Evolutionary conservation across 129 eudicot species (phyloP), one percentile per base, ranked within the genome.

Genomic region (Flaveria ramosissima): DNA sequence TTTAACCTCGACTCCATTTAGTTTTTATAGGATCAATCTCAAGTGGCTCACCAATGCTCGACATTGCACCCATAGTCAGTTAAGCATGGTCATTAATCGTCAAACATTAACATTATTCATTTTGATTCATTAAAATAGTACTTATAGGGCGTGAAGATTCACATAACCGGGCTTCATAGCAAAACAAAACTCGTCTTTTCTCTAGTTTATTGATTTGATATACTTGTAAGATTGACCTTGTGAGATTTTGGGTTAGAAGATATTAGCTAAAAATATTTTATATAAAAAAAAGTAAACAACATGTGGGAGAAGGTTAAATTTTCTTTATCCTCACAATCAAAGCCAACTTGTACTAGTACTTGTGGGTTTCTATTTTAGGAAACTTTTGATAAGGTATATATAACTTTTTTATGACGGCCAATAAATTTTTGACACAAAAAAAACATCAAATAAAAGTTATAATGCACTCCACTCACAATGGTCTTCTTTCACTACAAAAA

Each of bases 281-380:
- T 60, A 30, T 30, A 2, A 10, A 3, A 27, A 4, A 62, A 0
- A 62, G 15, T 12, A 26, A 27, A 30, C 6, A 63, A 63, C 69
- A 63, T 15, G 69, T 62, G 68, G 20, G n/a, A 11, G 19, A 63
- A 55, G 19, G 69, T 15, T 63, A 4, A 7, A 13, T 63, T 63
- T 30, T 63, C 46, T 63, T 63, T 32, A 63, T 63, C 46, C 21
- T 30, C 69, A 30, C 11, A 63, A 63, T 27, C 9, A 62, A 63
- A 63, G 69, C 69, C 69, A 63, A 15, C 1, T 63, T 16, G 68
- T 4, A 12, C 10, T 24, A 61, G 43, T 23, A 27, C 17, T 24
- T 61, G 68, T 61, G 68, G 41, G 41, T 61, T 61, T 63, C 69
- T 16, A 63, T 27, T 63, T 62, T 14, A 30, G 69, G 69, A 63